Conservation (phyloP, 345 rosid species). For the Moringa oleifera region DNA sequence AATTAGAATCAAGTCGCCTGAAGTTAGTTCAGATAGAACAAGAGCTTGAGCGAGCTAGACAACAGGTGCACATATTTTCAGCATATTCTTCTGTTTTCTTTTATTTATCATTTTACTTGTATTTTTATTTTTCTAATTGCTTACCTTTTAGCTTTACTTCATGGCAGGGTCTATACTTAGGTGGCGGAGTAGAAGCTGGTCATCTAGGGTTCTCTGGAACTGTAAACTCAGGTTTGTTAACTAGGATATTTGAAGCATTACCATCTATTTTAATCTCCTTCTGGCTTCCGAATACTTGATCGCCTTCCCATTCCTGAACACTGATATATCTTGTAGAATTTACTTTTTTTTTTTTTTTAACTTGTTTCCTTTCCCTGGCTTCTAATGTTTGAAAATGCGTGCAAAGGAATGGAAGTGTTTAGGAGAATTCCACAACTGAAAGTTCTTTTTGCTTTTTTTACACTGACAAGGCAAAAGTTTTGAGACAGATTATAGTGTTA, state of each 20-base stretch:
- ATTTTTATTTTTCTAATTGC: too few species aligned
- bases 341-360: too few species aligned
- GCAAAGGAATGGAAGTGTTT: too few species aligned
- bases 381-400: too few species aligned
- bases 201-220: conserved; percentile 46
- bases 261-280: neutral
- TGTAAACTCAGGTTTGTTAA: conserved; percentile 61
- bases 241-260: conserved; percentile 8
- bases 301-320: too few species aligned
- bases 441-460: too few species aligned
- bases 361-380: too few species aligned
- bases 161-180: conserved; percentile 56
- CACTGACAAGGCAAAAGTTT: neutral
- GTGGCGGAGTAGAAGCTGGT: conserved; percentile 46
- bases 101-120: neutral
- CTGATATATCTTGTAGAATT: too few species aligned
- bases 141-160: too few species aligned
- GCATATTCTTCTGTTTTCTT: neutral
- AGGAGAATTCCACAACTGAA: too few species aligned
- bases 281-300: too few species aligned
- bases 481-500: neutral
- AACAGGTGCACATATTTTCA: conserved; percentile 44
- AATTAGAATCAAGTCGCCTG: conserved; percentile 84
- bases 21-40: conserved; percentile 85
- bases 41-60: conserved; percentile 73